Evolutionary conservation across 164 flowering plant species (phyloP).

Genomic region (Malania oleifera): DNA sequence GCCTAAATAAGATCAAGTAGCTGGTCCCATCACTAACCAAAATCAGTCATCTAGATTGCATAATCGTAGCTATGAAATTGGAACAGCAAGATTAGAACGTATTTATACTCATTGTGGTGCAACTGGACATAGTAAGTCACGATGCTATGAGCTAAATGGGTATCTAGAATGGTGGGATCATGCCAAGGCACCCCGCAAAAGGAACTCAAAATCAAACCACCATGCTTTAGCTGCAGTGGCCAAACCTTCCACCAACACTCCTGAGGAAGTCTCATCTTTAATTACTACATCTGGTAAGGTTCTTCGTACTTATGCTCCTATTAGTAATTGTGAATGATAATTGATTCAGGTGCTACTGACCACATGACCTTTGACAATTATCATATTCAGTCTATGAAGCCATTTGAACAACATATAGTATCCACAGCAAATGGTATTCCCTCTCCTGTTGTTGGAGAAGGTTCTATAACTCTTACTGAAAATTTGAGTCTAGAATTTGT

Average conservation of each 20-base stretch:
- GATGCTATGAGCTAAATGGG: too few species aligned
- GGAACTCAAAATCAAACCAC: neutral
- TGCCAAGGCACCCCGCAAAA: slow-evolving; percentile 2
- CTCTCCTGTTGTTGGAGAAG: neutral
- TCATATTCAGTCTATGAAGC: too few species aligned
- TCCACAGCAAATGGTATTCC: neutral
- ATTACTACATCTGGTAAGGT: neutral
- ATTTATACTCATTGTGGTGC: too few species aligned
- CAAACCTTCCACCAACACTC: neutral
- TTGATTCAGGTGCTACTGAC: too few species aligned
- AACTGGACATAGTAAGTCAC: too few species aligned
- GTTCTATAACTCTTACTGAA: too few species aligned
- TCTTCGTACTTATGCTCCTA: neutral
- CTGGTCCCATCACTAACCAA: neutral
- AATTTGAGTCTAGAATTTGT: neutral
- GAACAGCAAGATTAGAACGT: too few species aligned
- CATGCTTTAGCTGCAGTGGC: neutral
- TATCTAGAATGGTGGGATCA: neutral
- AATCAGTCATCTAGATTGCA: neutral
- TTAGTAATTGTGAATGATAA: neutral
- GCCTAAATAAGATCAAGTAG: neutral
- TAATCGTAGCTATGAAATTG: too few species aligned
- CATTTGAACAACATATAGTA: too few species aligned
- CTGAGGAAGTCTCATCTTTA: neutral
- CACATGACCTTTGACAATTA: too few species aligned